Percentiles rank a stretch among this genome's conserved stretches.
Evolutionary conservation across 768 basidiomycete genomes (phyloP).

Genomic region (Amanita brunnescens): DNA sequence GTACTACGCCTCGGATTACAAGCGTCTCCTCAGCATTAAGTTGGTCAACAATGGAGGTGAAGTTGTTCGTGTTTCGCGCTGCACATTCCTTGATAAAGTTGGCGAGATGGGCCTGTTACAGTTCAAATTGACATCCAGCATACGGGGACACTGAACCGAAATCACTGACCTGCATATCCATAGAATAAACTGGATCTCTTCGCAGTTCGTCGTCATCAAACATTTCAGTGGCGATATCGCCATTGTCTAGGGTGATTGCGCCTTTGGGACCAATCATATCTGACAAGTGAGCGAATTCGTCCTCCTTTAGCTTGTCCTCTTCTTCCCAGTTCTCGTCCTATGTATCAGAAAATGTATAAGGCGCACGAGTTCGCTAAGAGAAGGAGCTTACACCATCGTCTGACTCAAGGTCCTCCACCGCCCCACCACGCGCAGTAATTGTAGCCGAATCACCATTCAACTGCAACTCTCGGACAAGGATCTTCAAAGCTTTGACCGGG

Average conservation of each 20-base stretch:
- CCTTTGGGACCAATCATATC: slow-evolving; percentile 74
- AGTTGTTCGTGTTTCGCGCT: slow-evolving; percentile 50
- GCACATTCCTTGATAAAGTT: slow-evolving; percentile 66
- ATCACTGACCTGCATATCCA: slow-evolving; percentile 61
- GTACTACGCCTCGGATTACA: slow-evolving; percentile 37
- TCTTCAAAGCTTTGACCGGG: slow-evolving; percentile 87
- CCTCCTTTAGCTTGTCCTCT: slow-evolving; percentile 63
- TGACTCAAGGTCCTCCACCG: slow-evolving; percentile 45
- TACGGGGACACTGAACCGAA: background rate
- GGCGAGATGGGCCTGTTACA: slow-evolving; percentile 52
- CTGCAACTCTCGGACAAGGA: slow-evolving; percentile 78
- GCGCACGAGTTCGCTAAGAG: background rate
- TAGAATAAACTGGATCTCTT: slow-evolving; percentile 77
- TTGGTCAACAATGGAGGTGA: slow-evolving; percentile 54
- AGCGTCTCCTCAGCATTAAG: slow-evolving; percentile 63
- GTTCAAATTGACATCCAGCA: background rate
- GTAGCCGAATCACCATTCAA: slow-evolving; percentile 67
- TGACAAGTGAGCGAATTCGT: slow-evolving; percentile 79
- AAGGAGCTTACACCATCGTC: slow-evolving; percentile 58
- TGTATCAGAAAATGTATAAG: background rate
- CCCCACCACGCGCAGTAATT: slow-evolving; percentile 45
- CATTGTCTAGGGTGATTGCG: slow-evolving; percentile 59
- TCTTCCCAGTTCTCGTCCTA: slow-evolving; percentile 94
- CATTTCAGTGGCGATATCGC: slow-evolving; percentile 56
- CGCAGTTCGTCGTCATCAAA: slow-evolving; percentile 83